phyloP scores from a whole-genome alignment of 2,329 filamentous ascomycete species.

The Talaromyces sp. region DNA sequence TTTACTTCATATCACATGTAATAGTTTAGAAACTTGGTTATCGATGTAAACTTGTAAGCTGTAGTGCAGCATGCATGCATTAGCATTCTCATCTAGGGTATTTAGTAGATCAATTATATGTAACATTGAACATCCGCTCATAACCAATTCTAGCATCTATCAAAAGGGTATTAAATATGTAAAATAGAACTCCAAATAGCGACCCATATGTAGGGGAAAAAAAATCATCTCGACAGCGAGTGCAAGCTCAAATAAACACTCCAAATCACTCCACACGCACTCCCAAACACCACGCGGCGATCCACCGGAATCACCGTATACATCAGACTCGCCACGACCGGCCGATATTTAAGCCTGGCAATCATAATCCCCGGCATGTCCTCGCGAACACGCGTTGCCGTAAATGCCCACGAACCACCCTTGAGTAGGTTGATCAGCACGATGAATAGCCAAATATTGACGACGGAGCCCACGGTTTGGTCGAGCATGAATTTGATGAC shows the following conservation, averaged over 20 bases:
- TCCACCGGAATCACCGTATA: slow-evolving; percentile 70
- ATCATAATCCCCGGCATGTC: slow-evolving; percentile 45
- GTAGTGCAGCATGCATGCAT: not conserved
- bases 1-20: not conserved
- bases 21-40: not conserved
- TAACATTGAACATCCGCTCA: not conserved
- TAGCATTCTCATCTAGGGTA: not conserved
- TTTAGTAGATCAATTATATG: not conserved
- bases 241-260: slow-evolving; percentile 69
- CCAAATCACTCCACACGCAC: slow-evolving; percentile 68
- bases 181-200: not conserved
- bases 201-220: not conserved
- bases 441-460: slow-evolving; percentile 57
- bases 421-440: slow-evolving; percentile 48
- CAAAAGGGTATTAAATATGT: not conserved
- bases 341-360: slow-evolving; percentile 72
- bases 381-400: slow-evolving; percentile 7
- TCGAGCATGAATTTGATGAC: slow-evolving; percentile 56
- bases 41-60: not conserved
- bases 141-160: not conserved
- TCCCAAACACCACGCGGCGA: slow-evolving; percentile 65
- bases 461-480: slow-evolving; percentile 51
- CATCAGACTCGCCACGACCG: slow-evolving; percentile 64
- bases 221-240: slow-evolving; percentile 15
- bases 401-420: slow-evolving; percentile 16